Base-by-base conservation (phyloP, 164 flowering plant genomes). In the Platanus orientalis region DNA sequence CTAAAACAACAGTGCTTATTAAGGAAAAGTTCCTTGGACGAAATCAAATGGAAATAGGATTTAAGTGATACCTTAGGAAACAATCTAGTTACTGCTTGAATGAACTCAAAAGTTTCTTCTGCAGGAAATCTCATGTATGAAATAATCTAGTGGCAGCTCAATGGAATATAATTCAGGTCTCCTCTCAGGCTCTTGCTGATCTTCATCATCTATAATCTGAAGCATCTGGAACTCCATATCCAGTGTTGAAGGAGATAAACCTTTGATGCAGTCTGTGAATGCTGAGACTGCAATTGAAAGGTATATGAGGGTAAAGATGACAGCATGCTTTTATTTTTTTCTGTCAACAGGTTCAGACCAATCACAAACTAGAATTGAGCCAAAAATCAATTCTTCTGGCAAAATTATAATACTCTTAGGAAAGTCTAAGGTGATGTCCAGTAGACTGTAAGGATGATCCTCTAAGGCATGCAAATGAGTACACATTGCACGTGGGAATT, bases 211-310 rank as follows among this genome's bases (percentile, higher is more conserved):
- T 68, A 92, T 70, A 57, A 95, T 84, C 71, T 92, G 96, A 71
- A 95, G 96, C 88, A 92, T 81, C 34, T 97, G 78, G 30, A 95
- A 83, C 68, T 95, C 99, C 88, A 92, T 70, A 71, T 95, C 99
- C 80, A 95, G 72, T 44, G 83, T 61, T 52, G 99, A 89, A 45
- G 97, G 88, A 30, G 97, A 92, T 61, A 89, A 69, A 53, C 81
- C 80, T 76, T 95, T 92, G 52, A 92, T 74, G 69, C 86, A 88
- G 49, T 88, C 85, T 7, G 97, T 95, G 49, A 95, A 95, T 34
- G 70, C 74, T 32, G 86, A 66, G 79, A 80, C 98, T 94, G 92
- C 78, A 79, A 69, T 23, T 25, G 20, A 34, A 7, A 64, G 69
- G 54, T 23, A 36, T 16, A 36, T 58, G 21, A 13, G 7, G 19